Base-by-base conservation (phyloP, 2,329 filamentous ascomycete species). In the Aspergillus sp. region DNA sequence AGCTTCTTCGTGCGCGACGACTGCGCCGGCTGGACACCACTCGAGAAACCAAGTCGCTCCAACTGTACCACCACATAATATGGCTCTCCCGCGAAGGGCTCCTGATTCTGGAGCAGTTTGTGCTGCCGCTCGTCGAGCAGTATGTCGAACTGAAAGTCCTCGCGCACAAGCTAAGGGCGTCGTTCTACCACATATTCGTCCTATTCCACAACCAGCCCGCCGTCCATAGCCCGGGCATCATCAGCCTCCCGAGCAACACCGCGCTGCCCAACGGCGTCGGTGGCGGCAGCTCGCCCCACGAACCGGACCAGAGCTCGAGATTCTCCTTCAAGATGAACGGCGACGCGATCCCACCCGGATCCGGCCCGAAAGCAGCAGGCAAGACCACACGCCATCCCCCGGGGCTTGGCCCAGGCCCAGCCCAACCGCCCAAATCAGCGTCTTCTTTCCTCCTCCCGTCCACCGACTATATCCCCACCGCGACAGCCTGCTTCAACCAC, bases 181-280 rank as follows among this genome's bases (percentile, higher is more conserved):
- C 86, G 13, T 93, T 96, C 55, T 91, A 93, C 49, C 89, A 98
- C 63, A 86, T 98, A 44, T 94, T 94, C 57, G 91, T 93, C 33
- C 73, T 96, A 8, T 96, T 95, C 54, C 86, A 95, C 65, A 95
- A 95, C 60, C 78, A 85, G 33, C 89, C 89, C 0, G 72, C 81
- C 0, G 74, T 94, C 35, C 80, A 78, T 27, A 66, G 71, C 22
- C 70, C 75, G 50, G 71, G 71, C 13, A 64, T 73, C 37, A 64
- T 67, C 27, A 54, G 49, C 37, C 52, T 58, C 8, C 49, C 51
- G 5, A 45, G 41, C 32, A 47, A 45, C 11, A 39, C 39, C 28
- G 43, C 53, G 33, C 28, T 58, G 39, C 26, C 51, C 34, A 45
- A 57, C 37, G 44, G 50, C 20, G 26, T 42, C 10, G 43, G 55